Percentiles rank a stretch among this genome's conserved stretches.
phyloP scores from a whole-genome alignment of 2,329 filamentous ascomycete species.

The Gyromitra esculenta region DNA sequence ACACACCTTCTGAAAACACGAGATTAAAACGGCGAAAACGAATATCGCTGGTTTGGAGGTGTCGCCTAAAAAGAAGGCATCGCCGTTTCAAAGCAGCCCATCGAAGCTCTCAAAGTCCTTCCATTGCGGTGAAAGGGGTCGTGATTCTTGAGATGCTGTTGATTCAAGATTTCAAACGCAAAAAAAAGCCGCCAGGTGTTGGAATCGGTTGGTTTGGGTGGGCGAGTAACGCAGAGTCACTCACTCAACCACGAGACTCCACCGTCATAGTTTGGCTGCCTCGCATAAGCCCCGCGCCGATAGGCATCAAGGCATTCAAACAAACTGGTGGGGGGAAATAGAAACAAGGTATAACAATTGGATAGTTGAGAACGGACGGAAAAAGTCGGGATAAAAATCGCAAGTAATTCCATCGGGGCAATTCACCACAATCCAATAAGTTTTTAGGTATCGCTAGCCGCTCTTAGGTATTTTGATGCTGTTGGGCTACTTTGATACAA shows the following conservation, averaged over 20 bases:
- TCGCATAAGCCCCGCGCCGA: constrained; percentile 36
- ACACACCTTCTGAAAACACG: constrained; percentile 3
- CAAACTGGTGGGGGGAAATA: background rate
- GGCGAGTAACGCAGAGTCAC: constrained; percentile 38
- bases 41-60: constrained; percentile 17
- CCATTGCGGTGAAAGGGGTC: background rate
- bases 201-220: constrained; percentile 15
- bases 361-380: constrained; percentile 18
- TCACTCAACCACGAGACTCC: constrained; percentile 32
- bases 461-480: constrained; percentile 22
- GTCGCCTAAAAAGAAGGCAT: constrained; percentile 4
- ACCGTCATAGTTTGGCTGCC: constrained; percentile 22
- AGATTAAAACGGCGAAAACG: constrained; percentile 20
- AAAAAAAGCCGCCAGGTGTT: constrained; percentile 27
- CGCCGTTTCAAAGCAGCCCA: background rate
- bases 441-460: constrained; percentile 23
- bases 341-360: constrained; percentile 36
- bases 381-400: constrained; percentile 36
- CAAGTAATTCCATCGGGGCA: constrained; percentile 8
- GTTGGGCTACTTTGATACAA: constrained; percentile 10
- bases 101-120: constrained; percentile 18
- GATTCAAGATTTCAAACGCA: constrained; percentile 23
- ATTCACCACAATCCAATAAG: constrained; percentile 12
- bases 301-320: constrained; percentile 27
- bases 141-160: constrained; percentile 1